A percentile compares a stretch with the other conserved stretches of the same genome.
These are phyloP conservation scores for Byssochlamys sp. DNA, from an alignment of 2,329 filamentous ascomycete species.

Conservation along the genomic window DNA sequence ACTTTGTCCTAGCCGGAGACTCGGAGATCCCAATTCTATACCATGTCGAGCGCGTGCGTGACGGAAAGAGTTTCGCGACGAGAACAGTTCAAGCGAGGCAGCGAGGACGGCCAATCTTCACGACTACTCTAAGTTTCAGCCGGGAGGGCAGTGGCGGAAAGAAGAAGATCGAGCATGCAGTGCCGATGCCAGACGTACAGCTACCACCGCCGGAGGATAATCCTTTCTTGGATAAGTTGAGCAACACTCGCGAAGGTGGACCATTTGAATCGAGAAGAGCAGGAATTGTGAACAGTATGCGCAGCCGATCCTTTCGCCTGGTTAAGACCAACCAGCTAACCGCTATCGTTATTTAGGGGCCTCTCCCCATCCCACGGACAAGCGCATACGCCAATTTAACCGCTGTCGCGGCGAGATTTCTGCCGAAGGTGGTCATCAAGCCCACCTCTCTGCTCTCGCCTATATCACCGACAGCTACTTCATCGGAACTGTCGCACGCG, in stretches of 20 bases:
- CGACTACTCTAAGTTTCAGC: slow-evolving; percentile 84
- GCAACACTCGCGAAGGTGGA: slow-evolving; percentile 23
- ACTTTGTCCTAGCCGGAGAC: slow-evolving; percentile 89
- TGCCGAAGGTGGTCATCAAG: slow-evolving; percentile 60
- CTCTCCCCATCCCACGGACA: slow-evolving; percentile 50
- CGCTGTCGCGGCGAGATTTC: slow-evolving; percentile 57
- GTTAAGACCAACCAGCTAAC: not conserved
- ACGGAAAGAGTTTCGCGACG: slow-evolving; percentile 81
- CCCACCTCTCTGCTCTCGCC: slow-evolving; percentile 77
- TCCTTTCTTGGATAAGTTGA: slow-evolving; percentile 14
- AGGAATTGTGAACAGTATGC: slow-evolving; percentile 46
- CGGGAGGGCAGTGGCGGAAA: slow-evolving; percentile 47
- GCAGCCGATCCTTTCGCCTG: not conserved
- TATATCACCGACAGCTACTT: slow-evolving; percentile 93
- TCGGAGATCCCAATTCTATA: slow-evolving; percentile 78
- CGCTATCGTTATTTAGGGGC: slow-evolving; percentile 21
- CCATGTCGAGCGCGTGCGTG: slow-evolving; percentile 86
- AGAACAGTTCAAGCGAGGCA: slow-evolving; percentile 93
- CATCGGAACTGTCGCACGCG: slow-evolving; percentile 74
- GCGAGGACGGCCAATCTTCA: slow-evolving; percentile 82
- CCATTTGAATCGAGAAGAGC: slow-evolving; percentile 53
- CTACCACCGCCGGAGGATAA: slow-evolving; percentile 33
- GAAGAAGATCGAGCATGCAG: slow-evolving; percentile 55
- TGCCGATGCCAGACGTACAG: slow-evolving; percentile 47
- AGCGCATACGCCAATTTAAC: slow-evolving; percentile 52